Evolutionary conservation across 2,329 filamentous ascomycete genomes (phyloP).

Genomic region (Botryotinia convoluta): DNA sequence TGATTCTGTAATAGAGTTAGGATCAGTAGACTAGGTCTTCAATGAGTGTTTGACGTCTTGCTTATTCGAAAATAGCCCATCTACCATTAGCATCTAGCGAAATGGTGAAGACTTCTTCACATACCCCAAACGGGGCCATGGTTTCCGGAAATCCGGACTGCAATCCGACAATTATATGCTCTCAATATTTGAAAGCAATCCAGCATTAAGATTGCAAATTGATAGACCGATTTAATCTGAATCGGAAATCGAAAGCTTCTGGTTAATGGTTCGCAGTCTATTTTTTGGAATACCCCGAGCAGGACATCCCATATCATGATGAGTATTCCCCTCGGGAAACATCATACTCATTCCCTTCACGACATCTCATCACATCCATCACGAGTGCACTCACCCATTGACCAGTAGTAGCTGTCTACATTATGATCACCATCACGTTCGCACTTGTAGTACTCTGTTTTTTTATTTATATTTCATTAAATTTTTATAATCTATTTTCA

Average conservation of each 20-base stretch:
- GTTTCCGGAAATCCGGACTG: neutral
- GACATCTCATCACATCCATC: neutral
- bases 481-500: neutral
- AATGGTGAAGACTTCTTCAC: neutral
- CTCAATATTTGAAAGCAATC: neutral
- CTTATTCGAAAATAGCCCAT: neutral
- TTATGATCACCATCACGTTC: neutral
- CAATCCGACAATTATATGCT: too few relatives aligned
- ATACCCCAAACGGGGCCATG: neutral
- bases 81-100: neutral
- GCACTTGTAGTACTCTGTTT: too few relatives aligned
- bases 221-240: rapidly evolving
- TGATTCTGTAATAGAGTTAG: neutral
- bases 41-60: too few relatives aligned
- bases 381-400: neutral
- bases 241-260: neutral
- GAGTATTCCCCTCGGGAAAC: neutral
- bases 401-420: neutral
- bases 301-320: neutral
- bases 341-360: neutral
- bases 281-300: neutral
- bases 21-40: neutral
- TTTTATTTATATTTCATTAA: neutral
- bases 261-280: neutral
- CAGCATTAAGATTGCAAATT: too few relatives aligned